Percentiles rank a stretch among this genome's conserved stretches.
These are phyloP conservation scores for Periconia sp. DNA, from an alignment of 2,329 filamentous ascomycete genomes.

Conservation along the genomic window DNA sequence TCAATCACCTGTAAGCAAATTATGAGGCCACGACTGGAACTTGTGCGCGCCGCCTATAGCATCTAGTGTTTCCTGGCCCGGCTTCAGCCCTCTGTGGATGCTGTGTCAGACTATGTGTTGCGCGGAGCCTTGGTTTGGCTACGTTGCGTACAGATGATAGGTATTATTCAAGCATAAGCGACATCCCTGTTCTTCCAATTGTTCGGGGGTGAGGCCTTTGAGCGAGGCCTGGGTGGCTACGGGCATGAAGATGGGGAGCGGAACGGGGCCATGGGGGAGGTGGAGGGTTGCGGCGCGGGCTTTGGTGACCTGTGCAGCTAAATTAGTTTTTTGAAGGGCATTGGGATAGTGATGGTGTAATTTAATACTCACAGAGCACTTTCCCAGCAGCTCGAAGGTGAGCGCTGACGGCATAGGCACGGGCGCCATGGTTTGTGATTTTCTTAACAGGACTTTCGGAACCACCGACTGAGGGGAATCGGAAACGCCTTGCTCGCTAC, in stretches of 20 bases:
- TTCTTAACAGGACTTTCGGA: not conserved
- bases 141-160: conserved; percentile 69
- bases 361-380: conserved; percentile 37
- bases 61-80: conserved; percentile 86
- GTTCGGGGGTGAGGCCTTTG: conserved; percentile 89
- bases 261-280: conserved; percentile 87
- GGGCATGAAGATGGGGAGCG: conserved; percentile 96
- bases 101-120: conserved; percentile 18
- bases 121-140: too few species aligned
- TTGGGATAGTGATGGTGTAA: not conserved
- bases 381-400: conserved; percentile 41
- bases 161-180: conserved; percentile 96
- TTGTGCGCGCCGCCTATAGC: conserved; percentile 89
- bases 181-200: conserved; percentile 86
- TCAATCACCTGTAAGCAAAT: conserved; percentile 73
- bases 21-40: conserved; percentile 92
- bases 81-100: conserved; percentile 70
- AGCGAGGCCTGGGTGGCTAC: conserved; percentile 95
- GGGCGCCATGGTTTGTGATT: conserved; percentile 28
- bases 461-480: too few species aligned
- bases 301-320: conserved; percentile 73
- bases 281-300: conserved; percentile 85
- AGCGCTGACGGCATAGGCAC: conserved; percentile 40
- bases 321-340: not conserved
- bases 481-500: not conserved